Evolutionary conservation across 2,329 filamentous ascomycete genomes (phyloP), one percentile per base, ranked within the genome.

Genomic region (Trichophyton verrucosum): DNA sequence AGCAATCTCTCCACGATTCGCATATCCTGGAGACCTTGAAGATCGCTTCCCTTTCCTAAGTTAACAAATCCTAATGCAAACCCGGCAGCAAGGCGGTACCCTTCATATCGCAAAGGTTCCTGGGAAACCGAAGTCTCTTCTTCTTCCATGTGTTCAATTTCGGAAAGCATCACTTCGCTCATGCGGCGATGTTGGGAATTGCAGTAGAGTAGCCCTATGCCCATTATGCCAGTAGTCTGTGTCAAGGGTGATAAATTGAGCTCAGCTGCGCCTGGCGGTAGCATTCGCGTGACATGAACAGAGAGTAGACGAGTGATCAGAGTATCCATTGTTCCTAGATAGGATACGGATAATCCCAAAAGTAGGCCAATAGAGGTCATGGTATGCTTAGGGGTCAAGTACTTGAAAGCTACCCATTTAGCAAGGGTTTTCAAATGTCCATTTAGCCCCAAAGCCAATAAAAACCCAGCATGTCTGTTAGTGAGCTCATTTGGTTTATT

Each of bases 341-440:
- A 95, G 1, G 94, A 97, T 27, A 89, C 94, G 7, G 94, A 91
- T 17, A 99, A 79, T 0, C 94, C 94, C 0, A 99, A 80, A 2
- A 99, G 80, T n/a, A 99, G 79, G 8, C 94, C 94, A 60, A 99
- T 92, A 0, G 94, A 97, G 24, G 94, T 97, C 94, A 99, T 99
- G 27, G 91, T 95, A 73, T 99, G 95, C 70, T 99, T 99, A 1
- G 94, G 92, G 0, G 94, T 99, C n/a, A 99, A 78, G 67, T 99
- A 99, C 70, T 96, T 97, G 81, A 97, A 99, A 7, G 91, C 92
- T 49, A 99, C 87, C 92, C 94, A 99, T 76, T 97, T 97, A 2
- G 94, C 94, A 30, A 99, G 82, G 6, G 85, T 87, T 67, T 89
- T 94, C n/a, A 99, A 78, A 74, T 99, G 95, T 0, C 94, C 95